Percentiles rank a stretch among this genome's conserved stretches.
Evolutionary conservation across 2,329 filamentous ascomycete species (phyloP).

Genomic region (Ophiostoma sp.): DNA sequence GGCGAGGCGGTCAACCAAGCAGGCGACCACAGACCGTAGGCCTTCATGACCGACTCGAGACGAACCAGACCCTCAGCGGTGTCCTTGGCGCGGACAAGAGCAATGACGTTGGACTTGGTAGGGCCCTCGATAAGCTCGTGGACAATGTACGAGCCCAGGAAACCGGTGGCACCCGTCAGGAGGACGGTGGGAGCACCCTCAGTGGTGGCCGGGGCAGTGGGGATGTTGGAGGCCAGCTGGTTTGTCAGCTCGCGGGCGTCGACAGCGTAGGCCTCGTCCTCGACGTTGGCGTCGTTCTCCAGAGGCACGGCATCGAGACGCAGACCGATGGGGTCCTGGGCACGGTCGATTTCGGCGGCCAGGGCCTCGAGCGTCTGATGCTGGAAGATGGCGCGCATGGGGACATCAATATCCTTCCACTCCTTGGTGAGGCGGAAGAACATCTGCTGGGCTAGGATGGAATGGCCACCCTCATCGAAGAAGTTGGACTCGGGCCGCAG

Average conservation of each 20-base stretch:
- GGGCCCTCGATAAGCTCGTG: slow-evolving; percentile 68
- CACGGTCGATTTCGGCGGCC: slow-evolving; percentile 48
- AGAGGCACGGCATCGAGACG: slow-evolving; percentile 25
- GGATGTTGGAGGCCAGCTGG: slow-evolving; percentile 33
- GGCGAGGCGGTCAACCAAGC: slow-evolving; percentile 13
- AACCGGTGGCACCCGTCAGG: slow-evolving; percentile 86
- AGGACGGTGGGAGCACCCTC: slow-evolving; percentile 60
- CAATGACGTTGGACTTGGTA: slow-evolving; percentile 63
- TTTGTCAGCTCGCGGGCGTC: slow-evolving; percentile 22
- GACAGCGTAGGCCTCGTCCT: slow-evolving; percentile 29
- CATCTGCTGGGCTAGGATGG: slow-evolving; percentile 77
- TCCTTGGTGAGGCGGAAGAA: slow-evolving; percentile 63
- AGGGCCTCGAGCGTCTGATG: slow-evolving; percentile 55
- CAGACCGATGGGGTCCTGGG: slow-evolving; percentile 29
- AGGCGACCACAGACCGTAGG: slow-evolving; percentile 75
- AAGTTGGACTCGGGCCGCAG: slow-evolving; percentile 63
- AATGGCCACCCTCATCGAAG: slow-evolving; percentile 80
- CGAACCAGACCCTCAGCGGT: slow-evolving; percentile 49
- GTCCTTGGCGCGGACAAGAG: slow-evolving; percentile 72
- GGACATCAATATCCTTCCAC: slow-evolving; percentile 51
- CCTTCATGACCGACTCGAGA: slow-evolving; percentile 51
- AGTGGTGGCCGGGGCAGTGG: slow-evolving; percentile 30
- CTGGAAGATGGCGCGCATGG: slow-evolving; percentile 70
- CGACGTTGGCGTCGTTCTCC: slow-evolving; percentile 20
- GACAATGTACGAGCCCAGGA: slow-evolving; percentile 79